Evolutionary conservation across 2,329 filamentous ascomycete species (phyloP).

Genomic region (Claviceps humidiphila): DNA sequence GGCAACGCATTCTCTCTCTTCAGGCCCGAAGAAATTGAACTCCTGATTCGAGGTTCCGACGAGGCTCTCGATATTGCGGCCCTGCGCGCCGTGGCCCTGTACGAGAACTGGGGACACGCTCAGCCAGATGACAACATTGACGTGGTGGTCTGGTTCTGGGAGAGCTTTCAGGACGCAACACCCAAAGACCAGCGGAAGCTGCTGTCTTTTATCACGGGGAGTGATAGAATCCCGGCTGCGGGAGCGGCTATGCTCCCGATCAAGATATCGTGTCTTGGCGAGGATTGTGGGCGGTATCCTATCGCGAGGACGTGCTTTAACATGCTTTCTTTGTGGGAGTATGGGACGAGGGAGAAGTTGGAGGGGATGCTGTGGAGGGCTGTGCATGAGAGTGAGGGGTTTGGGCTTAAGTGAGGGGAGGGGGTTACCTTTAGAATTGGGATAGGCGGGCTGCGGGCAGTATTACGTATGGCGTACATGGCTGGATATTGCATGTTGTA

Average conservation of each 20-base stretch:
- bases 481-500: no score
- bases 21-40: constrained; percentile 80
- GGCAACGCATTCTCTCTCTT: constrained; percentile 82
- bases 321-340: constrained; percentile 63
- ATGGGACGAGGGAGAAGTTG: constrained; percentile 50
- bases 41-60: constrained; percentile 73
- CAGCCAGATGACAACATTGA: constrained; percentile 47
- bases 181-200: constrained; percentile 63
- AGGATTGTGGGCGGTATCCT: constrained; percentile 63
- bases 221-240: constrained; percentile 79
- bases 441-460: neutral
- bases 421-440: neutral
- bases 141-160: constrained; percentile 79
- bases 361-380: constrained; percentile 69
- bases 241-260: constrained; percentile 70
- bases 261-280: constrained; percentile 60
- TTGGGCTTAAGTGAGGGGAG: constrained; percentile 62
- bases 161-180: constrained; percentile 54
- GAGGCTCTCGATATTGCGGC: constrained; percentile 68
- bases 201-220: constrained; percentile 78
- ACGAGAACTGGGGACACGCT: constrained; percentile 61
- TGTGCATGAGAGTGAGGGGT: constrained; percentile 82
- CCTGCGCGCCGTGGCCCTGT: constrained; percentile 62
- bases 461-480: no score
- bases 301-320: constrained; percentile 90